phyloP scores from a whole-genome alignment of 2,329 filamentous ascomycete genomes.

The Paecilomyces sp. region DNA sequence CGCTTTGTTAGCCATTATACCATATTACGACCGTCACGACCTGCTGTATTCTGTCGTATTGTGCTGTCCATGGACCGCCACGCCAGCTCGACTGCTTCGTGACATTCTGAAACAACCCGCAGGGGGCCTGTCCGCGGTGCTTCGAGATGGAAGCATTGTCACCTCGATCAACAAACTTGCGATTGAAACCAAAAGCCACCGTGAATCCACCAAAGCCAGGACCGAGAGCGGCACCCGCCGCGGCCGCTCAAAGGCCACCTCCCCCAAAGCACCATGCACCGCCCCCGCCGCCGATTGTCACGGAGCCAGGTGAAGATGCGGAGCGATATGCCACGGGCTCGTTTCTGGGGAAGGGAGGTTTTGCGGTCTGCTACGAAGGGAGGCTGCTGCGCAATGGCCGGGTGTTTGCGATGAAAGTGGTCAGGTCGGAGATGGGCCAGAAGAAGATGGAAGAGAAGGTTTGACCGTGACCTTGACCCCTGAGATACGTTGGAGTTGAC shows the following conservation, averaged over 20 bases:
- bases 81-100: conserved; percentile 2
- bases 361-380: conserved; percentile 46
- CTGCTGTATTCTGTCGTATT: not conserved
- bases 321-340: conserved; percentile 40
- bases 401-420: conserved; percentile 45
- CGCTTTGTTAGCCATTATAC: conserved; percentile 6
- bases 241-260: conserved; percentile 23
- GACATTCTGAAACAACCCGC: conserved; percentile 15
- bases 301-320: conserved; percentile 37
- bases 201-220: conserved; percentile 32
- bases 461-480: not conserved
- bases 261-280: conserved; percentile 38
- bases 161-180: conserved; percentile 41
- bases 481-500: conserved; percentile 4
- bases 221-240: conserved; percentile 23
- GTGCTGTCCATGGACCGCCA: conserved; percentile 3
- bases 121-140: conserved; percentile 4
- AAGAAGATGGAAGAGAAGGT: conserved; percentile 49
- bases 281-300: conserved; percentile 37
- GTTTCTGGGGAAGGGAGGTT: conserved; percentile 44
- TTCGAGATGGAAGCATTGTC: conserved; percentile 42
- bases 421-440: conserved; percentile 43
- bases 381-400: conserved; percentile 35
- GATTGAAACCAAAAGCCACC: conserved; percentile 33
- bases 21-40: conserved; percentile 15